These are phyloP conservation scores for Lagenaria siceraria DNA, from an alignment of 306 rosid species.

Conservation along the genomic window DNA sequence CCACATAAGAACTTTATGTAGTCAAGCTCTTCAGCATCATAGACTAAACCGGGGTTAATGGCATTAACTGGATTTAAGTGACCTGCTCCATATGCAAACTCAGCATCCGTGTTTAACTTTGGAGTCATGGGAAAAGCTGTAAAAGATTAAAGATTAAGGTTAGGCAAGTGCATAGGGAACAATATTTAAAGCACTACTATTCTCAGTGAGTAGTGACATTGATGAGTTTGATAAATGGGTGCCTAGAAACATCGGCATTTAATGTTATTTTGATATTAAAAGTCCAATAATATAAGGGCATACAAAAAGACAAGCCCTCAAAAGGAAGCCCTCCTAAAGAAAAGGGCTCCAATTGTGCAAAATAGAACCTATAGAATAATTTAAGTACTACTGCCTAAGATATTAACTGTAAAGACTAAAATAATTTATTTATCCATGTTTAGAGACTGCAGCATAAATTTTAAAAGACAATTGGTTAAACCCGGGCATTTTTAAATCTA, in stretches of 20 bases:
- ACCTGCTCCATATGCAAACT: conserved; percentile 17
- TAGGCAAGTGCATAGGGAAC: background rate
- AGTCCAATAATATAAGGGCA: background rate
- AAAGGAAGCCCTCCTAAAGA: no score
- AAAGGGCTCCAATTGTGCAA: no score
- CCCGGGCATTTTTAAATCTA: background rate
- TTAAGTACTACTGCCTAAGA: no score
- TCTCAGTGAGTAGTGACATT: background rate
- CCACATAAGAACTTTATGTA: conserved; percentile 19
- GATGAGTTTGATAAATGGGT: background rate
- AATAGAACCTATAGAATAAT: no score
- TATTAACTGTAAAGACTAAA: background rate
- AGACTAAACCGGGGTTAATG: conserved; percentile 18
- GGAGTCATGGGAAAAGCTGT: conserved; percentile 16
- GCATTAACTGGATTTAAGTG: conserved; percentile 17
- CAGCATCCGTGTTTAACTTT: conserved; percentile 5
- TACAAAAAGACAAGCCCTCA: no score
- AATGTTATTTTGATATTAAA: background rate
- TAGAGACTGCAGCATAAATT: background rate
- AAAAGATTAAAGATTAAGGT: background rate
- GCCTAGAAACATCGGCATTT: background rate
- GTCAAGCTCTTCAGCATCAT: conserved; percentile 21
- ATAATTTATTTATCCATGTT: background rate
- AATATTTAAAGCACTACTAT: background rate
- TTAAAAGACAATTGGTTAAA: background rate